A percentile compares a stretch with the other conserved stretches of the same genome.
These are phyloP conservation scores for Colletotrichum lini DNA, from an alignment of 2,329 filamentous ascomycete genomes.

Conservation along the genomic window DNA sequence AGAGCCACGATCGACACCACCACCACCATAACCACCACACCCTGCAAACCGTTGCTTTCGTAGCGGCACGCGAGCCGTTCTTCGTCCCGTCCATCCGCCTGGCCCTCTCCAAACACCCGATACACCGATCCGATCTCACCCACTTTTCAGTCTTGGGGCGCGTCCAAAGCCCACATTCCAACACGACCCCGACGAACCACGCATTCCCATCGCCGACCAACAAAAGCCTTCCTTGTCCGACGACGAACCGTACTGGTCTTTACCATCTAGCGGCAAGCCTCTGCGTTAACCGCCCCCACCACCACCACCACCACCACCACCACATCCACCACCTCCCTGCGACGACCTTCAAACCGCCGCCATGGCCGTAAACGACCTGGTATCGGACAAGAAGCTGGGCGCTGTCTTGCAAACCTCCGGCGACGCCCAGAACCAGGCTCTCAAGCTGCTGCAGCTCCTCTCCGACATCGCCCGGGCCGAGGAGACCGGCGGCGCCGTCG, in stretches of 20 bases:
- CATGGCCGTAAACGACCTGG: conserved; percentile 58
- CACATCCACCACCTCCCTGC: neutral
- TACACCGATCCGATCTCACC: conserved; percentile 9
- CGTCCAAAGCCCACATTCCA: neutral
- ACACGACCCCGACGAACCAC: neutral
- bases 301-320: neutral
- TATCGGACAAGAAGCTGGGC: conserved; percentile 67
- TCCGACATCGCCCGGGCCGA: conserved; percentile 59
- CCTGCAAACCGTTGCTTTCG: neutral
- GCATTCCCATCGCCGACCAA: conserved; percentile 1
- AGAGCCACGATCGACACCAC: neutral
- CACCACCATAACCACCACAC: neutral
- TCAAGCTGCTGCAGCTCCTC: conserved; percentile 72
- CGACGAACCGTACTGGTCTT: neutral
- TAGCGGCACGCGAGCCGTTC: conserved; percentile 17
- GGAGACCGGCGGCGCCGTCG: conserved; percentile 56
- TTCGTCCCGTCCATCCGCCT: conserved; percentile 17
- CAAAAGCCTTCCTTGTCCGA: conserved; percentile 1
- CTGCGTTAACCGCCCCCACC: neutral
- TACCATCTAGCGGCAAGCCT: neutral
- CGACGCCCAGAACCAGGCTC: conserved; percentile 80
- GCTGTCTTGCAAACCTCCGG: conserved; percentile 81
- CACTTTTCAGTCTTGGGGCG: conserved; percentile 18
- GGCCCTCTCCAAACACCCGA: neutral
- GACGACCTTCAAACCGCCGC: neutral